Evolutionary conservation across 768 basidiomycete species (phyloP).

Genomic region (Amanita rubescens): DNA sequence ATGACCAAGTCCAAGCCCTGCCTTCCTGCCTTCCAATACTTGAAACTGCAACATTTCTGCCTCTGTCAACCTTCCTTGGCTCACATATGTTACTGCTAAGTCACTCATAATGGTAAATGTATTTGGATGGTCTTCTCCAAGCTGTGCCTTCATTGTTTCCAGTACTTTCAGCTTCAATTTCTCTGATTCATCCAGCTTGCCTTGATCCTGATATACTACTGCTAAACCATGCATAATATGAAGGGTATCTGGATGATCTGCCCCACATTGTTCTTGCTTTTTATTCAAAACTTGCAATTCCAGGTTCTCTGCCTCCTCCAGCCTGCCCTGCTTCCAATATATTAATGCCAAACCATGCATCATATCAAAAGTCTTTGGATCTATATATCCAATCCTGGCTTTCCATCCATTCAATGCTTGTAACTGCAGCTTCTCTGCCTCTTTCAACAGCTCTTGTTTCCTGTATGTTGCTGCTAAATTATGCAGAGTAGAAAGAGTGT

Average conservation of each 20-base stretch:
- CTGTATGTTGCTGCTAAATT: too few relatives aligned
- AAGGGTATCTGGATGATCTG: too few relatives aligned
- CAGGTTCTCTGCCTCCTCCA: background rate
- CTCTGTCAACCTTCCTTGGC: background rate
- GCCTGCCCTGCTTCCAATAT: background rate
- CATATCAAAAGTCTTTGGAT: background rate
- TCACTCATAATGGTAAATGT: background rate
- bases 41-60: background rate
- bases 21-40: background rate
- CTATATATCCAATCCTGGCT: too few relatives aligned
- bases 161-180: background rate
- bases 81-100: background rate
- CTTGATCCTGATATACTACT: background rate
- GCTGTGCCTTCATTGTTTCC: background rate
- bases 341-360: background rate
- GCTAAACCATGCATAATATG: background rate
- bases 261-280: background rate
- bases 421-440: too few relatives aligned
- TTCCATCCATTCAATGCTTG: too few relatives aligned
- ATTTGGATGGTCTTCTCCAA: background rate
- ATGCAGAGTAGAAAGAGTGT: background rate
- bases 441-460: too few relatives aligned
- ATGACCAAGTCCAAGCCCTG: slow-evolving; percentile 9
- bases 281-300: background rate
- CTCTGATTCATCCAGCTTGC: background rate